Conservation (phyloP, 139 green algal genomes). For the Trebouxia sp. region DNA sequence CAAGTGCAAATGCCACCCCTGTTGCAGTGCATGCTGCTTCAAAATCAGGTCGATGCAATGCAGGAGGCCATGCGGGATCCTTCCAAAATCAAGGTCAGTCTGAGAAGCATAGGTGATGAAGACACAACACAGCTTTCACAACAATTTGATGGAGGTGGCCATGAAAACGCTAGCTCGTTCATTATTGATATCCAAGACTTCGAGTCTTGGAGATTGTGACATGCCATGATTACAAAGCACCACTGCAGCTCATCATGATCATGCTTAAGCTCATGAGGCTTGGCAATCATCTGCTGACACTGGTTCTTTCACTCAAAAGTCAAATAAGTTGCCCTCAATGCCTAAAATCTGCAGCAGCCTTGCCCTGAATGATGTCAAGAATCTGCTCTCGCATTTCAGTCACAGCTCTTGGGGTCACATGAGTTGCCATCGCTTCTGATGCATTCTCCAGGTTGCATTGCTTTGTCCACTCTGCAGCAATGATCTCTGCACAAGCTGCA, state of each 20-base stretch:
- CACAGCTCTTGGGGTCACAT: neutral
- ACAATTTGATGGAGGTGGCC: conserved; percentile 54
- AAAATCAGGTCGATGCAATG: too few species aligned
- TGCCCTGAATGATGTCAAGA: neutral
- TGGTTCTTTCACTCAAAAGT: too few species aligned
- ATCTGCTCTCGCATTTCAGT: neutral
- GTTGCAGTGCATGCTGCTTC: too few species aligned
- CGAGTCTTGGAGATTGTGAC: neutral
- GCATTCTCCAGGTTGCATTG: neutral
- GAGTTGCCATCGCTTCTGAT: neutral
- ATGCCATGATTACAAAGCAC: too few species aligned
- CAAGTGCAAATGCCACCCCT: too few species aligned
- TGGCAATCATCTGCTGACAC: too few species aligned
- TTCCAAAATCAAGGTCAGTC: conserved; percentile 53
- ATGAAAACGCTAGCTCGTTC: conserved; percentile 51
- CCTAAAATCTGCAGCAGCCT: too few species aligned
- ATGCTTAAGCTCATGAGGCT: too few species aligned
- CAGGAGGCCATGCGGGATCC: conserved; percentile 38
- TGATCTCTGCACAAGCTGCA: conserved; percentile 3
- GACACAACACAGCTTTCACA: conserved; percentile 45
- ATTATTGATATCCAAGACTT: neutral
- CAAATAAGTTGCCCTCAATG: too few species aligned
- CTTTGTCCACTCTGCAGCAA: neutral
- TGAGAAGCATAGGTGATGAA: conserved; percentile 54
- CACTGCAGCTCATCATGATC: too few species aligned